A percentile compares a stretch with the other conserved stretches of the same genome.
Evolutionary conservation across 352 stramenopile genomes (phyloP).

Genomic region (Phytophthora podocarpi): DNA sequence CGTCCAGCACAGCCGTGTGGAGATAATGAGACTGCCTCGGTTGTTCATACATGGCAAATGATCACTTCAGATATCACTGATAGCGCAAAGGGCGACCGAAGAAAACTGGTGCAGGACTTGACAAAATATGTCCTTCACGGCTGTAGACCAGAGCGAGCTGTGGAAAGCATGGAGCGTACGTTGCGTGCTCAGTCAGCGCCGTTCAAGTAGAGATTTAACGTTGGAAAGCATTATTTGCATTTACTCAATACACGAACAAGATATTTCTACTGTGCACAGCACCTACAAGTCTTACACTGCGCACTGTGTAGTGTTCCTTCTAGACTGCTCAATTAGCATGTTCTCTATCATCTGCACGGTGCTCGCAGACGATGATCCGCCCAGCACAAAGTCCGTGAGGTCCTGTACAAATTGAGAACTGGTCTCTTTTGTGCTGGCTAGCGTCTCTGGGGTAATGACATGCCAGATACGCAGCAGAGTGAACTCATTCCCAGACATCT

Average conservation of each 20-base stretch:
- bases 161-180: conserved; percentile 44
- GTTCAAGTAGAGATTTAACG: neutral
- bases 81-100: neutral
- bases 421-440: conserved; percentile 19
- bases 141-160: conserved; percentile 28
- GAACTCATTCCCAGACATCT: conserved; percentile 23
- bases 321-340: conserved; percentile 42
- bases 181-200: conserved; percentile 20
- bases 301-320: conserved; percentile 13
- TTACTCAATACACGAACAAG: no score
- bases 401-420: conserved; percentile 37
- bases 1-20: conserved; percentile 3
- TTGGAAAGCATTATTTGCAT: no score
- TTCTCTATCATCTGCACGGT: conserved; percentile 67
- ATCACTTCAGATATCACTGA: conserved; percentile 31
- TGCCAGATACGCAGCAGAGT: conserved; percentile 53
- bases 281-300: no score
- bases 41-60: conserved; percentile 50
- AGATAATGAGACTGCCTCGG: conserved; percentile 4
- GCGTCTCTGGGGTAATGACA: conserved; percentile 47
- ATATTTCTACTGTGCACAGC: no score
- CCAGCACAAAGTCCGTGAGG: conserved; percentile 52
- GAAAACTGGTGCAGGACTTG: conserved; percentile 35
- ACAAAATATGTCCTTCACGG: conserved; percentile 36
- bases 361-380: conserved; percentile 35